A percentile compares a stretch with the other conserved stretches of the same genome.
These are phyloP conservation scores for Prunus mira DNA, from an alignment of 306 rosid genomes.

Conservation along the genomic window DNA sequence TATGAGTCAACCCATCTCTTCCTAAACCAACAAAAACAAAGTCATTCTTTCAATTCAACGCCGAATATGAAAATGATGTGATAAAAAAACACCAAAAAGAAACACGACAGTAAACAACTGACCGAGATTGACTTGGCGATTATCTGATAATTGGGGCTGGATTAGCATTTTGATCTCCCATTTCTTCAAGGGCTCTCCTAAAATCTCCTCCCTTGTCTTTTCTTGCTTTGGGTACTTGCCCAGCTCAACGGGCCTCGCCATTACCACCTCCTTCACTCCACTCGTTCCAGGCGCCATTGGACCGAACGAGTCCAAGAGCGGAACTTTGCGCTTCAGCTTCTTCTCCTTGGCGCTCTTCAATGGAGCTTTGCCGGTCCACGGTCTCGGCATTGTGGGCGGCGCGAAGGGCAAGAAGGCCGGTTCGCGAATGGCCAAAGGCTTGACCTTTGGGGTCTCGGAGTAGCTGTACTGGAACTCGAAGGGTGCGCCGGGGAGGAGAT, in stretches of 20 bases:
- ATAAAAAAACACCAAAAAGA: background rate
- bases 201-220: constrained; percentile 67
- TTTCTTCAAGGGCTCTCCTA: constrained; percentile 74
- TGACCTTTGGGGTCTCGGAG: constrained; percentile 87
- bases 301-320: constrained; percentile 62
- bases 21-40: constrained; percentile 41
- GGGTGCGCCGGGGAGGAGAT: constrained; percentile 86
- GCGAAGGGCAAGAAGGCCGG: constrained; percentile 90
- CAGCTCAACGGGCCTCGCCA: constrained; percentile 62
- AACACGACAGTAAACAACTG: constrained; percentile 14
- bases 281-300: constrained; percentile 44
- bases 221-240: constrained; percentile 50
- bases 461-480: constrained; percentile 92
- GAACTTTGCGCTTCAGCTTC: constrained; percentile 51
- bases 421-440: constrained; percentile 84
- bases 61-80: background rate
- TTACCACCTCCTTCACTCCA: constrained; percentile 62
- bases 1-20: constrained; percentile 94
- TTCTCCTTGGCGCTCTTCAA: constrained; percentile 82
- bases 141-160: constrained; percentile 47
- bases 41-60: background rate
- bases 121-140: constrained; percentile 97
- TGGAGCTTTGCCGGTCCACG: constrained; percentile 97
- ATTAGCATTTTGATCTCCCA: constrained; percentile 82
- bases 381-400: constrained; percentile 86